These are phyloP conservation scores for Zalerion maritima DNA, from an alignment of 495 filamentous ascomycete genomes.

Conservation along the genomic window DNA sequence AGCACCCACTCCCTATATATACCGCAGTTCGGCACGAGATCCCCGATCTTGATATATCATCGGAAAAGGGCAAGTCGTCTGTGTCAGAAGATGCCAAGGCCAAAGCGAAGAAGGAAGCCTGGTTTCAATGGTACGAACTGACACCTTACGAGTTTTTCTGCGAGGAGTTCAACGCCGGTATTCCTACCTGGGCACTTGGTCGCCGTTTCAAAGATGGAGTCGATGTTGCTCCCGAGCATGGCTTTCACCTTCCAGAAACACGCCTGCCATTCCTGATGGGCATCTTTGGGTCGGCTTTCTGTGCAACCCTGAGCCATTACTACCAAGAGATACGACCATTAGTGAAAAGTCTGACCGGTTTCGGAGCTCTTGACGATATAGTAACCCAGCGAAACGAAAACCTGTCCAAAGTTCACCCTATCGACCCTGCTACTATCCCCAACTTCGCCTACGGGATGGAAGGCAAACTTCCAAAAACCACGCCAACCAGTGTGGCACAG, in stretches of 20 bases:
- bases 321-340: conserved; percentile 83
- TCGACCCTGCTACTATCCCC: conserved; percentile 75
- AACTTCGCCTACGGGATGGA: conserved; percentile 77
- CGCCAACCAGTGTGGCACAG: conserved; percentile 57
- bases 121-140: conserved; percentile 98
- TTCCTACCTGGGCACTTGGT: conserved; percentile 88
- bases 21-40: conserved; percentile 93
- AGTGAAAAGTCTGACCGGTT: conserved; percentile 55
- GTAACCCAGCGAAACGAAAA: conserved; percentile 71
- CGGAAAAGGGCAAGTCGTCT: conserved; percentile 26
- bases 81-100: conserved; percentile 37
- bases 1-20: conserved; percentile 83
- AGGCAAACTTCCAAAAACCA: conserved; percentile 52
- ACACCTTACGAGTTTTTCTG: conserved; percentile 95
- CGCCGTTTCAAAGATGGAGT: conserved; percentile 60
- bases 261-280: conserved; percentile 73
- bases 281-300: conserved; percentile 91
- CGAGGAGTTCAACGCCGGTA: conserved; percentile 75
- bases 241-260: conserved; percentile 60
- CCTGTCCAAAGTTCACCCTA: conserved; percentile 77
- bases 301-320: conserved; percentile 87
- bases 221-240: conserved; percentile 39
- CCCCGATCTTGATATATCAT: conserved; percentile 41
- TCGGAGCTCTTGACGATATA: conserved; percentile 68
- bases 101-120: conserved; percentile 57